These are phyloP conservation scores for Leishmania amazonensis DNA, from an alignment of 208 protist species.

Conservation along the genomic window DNA sequence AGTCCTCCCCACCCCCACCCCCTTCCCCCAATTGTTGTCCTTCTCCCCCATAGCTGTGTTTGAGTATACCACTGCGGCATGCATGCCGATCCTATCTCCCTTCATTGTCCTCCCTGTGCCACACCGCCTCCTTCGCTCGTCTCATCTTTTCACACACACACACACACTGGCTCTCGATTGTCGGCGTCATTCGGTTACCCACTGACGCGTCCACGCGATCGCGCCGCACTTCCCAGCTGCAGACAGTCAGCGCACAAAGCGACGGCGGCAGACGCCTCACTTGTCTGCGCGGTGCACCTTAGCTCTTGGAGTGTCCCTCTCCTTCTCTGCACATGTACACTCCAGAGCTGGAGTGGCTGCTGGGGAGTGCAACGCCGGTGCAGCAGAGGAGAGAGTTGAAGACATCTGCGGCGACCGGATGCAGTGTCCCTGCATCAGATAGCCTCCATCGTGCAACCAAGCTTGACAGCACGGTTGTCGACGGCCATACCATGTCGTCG, in stretches of 20 bases:
- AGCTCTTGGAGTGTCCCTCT: background rate
- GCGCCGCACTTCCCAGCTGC: background rate
- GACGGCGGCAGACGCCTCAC: background rate
- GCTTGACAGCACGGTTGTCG: background rate
- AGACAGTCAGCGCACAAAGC: background rate
- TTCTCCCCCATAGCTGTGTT: background rate
- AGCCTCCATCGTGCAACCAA: background rate
- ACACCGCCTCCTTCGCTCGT: background rate
- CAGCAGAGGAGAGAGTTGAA: background rate
- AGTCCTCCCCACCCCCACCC: too few relatives aligned
- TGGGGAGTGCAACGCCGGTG: background rate
- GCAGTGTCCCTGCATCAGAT: background rate
- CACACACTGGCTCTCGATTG: background rate
- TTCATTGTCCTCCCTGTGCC: background rate
- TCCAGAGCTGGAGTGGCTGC: slow-evolving; percentile 18
- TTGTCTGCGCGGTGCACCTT: background rate
- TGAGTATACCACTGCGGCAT: background rate
- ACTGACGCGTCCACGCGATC: background rate
- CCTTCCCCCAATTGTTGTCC: background rate
- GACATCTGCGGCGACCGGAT: background rate
- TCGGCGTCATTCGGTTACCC: background rate
- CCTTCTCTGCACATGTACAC: slow-evolving; percentile 20
- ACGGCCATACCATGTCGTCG: background rate
- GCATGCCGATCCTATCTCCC: background rate
- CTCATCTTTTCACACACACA: background rate